Base-by-base conservation (phyloP, 2,329 filamentous ascomycete species). In the Botrytis porri region DNA sequence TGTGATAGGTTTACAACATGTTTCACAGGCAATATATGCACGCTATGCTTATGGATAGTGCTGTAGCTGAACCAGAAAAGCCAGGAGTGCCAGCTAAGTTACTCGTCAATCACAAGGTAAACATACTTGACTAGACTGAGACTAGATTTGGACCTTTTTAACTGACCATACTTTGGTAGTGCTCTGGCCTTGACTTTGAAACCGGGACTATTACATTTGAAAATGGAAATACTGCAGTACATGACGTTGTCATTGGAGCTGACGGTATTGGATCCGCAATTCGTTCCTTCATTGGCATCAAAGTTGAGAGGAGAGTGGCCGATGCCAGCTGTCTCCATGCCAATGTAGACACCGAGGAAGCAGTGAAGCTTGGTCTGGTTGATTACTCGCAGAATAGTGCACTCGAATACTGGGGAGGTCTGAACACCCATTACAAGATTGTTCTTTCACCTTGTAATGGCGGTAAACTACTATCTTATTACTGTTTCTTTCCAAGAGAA, bases 401-500 rank as follows among this genome's bases (percentile, higher is more conserved):
- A 0, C 83, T 93, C 0, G 88, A 93, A 80, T 92, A 91, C 83
- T 92, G 90, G 90, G 90, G 90, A 39, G 90, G 90, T 1, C 86
- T 89, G 70, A 87, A 89, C 71, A 83, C 82, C 72, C 88, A 88
- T 77, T 88, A 92, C 81, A 93, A 92, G 84, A 92, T 93, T 73
- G 90, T 92, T 8, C 83, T 92, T 2, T 91, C 89, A 0, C 89
- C 90, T 8, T 92, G 90, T 82, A 90, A 91, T 78, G 87, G 86
- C 35, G 89, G 90, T 70, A 87, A 87, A 74, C 82, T 92, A 4
- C 83, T 92, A 4, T 91, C 89, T 0, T 92, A 90, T 82, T 92
- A 92, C 82, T 91, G 89, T 82, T 92, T 92, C 84, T 92, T 91
- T 81, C 87, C 89, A 0, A 84, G 87, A 69, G 75, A 85, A 9